These are phyloP conservation scores for Dacryopinax spathularia DNA, from an alignment of 768 basidiomycete genomes.

Conservation along the genomic window DNA sequence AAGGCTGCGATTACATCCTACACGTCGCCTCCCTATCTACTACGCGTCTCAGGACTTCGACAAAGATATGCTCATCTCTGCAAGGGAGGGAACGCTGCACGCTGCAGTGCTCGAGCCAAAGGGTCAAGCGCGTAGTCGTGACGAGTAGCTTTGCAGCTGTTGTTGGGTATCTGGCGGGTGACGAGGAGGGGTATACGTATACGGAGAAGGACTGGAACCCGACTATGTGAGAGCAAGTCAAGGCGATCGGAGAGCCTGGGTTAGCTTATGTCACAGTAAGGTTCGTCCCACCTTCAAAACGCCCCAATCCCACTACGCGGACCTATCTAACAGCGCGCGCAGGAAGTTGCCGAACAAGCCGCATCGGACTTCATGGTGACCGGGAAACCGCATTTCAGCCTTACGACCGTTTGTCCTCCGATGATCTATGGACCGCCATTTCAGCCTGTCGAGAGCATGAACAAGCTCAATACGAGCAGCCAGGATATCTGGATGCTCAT, in stretches of 20 bases:
- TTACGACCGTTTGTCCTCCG: too few relatives aligned
- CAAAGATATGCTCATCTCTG: constrained; percentile 13
- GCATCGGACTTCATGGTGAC: too few relatives aligned
- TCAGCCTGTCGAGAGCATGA: too few relatives aligned
- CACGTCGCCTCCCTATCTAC: neutral
- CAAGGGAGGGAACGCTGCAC: constrained; percentile 13
- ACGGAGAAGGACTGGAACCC: constrained; percentile 14
- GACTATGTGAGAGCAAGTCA: constrained; percentile 13
- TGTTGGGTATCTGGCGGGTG: constrained; percentile 3
- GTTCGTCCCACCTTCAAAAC: too few relatives aligned
- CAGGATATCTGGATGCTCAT: too few relatives aligned
- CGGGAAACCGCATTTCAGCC: too few relatives aligned
- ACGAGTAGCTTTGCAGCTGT: constrained; percentile 17
- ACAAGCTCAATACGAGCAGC: too few relatives aligned
- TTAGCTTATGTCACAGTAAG: too few relatives aligned
- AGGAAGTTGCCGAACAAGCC: too few relatives aligned
- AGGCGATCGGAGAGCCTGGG: neutral
- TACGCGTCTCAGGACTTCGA: neutral
- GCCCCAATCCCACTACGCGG: too few relatives aligned
- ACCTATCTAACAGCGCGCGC: too few relatives aligned
- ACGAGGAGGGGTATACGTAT: constrained; percentile 11
- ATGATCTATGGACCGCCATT: too few relatives aligned
- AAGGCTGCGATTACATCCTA: neutral
- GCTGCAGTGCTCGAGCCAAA: constrained; percentile 11
- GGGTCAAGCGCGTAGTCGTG: constrained; percentile 19